Evolutionary conservation across 768 basidiomycete genomes (phyloP).

Genomic region (Termitomyces sp.): DNA sequence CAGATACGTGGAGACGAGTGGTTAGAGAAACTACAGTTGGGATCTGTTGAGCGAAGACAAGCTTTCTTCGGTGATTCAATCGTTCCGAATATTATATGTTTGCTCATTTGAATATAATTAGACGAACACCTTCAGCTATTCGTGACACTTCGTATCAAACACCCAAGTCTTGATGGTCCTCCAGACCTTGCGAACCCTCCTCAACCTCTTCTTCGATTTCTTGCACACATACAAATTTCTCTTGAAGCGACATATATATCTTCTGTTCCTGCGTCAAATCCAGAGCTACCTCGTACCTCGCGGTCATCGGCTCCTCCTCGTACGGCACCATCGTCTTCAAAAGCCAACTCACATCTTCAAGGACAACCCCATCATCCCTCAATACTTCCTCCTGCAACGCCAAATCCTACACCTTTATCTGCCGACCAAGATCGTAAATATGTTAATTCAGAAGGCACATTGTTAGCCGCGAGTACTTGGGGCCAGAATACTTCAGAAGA

Average conservation of each 20-base stretch:
- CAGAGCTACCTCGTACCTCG: constrained; percentile 30
- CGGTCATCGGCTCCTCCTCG: constrained; percentile 48
- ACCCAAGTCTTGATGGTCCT: constrained; percentile 38
- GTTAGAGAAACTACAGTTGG: constrained; percentile 40
- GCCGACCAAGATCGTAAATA: constrained; percentile 72
- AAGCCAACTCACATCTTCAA: constrained; percentile 27
- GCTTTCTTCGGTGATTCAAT: constrained; percentile 67
- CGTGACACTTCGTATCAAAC: constrained; percentile 50
- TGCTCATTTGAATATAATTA: constrained; percentile 22
- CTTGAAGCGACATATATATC: constrained; percentile 81
- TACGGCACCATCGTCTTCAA: constrained; percentile 40
- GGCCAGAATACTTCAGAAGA: constrained; percentile 47
- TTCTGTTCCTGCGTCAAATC: constrained; percentile 28
- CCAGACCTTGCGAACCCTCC: constrained; percentile 34
- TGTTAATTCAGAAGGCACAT: constrained; percentile 69
- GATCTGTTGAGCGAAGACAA: constrained; percentile 47
- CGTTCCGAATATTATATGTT: constrained; percentile 8
- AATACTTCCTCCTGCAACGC: constrained; percentile 78
- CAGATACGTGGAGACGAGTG: constrained; percentile 42
- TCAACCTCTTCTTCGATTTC: constrained; percentile 48
- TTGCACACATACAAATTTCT: constrained; percentile 69
- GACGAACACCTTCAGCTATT: constrained; percentile 53
- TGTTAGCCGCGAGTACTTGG: constrained; percentile 70
- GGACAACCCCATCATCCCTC: constrained; percentile 45
- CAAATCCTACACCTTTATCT: constrained; percentile 76